phyloP scores from a whole-genome alignment of 1,284 basidiomycete species.

The Veloboletus limbatus region DNA sequence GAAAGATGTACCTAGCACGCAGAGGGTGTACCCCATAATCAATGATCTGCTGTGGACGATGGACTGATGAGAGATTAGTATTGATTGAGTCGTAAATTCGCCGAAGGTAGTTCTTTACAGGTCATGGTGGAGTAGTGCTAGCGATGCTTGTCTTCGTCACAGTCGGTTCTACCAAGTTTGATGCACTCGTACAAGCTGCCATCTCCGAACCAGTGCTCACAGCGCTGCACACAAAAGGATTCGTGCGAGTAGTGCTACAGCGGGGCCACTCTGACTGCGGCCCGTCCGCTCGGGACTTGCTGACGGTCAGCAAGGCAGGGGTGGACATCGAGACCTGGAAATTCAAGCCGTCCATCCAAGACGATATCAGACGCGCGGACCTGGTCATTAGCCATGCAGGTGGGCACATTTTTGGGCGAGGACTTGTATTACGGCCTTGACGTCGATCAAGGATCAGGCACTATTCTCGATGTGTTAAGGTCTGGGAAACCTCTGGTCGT shows the following conservation, averaged over 20 bases:
- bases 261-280: slow-evolving; percentile 55
- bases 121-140: not conserved
- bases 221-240: slow-evolving; percentile 53
- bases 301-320: slow-evolving; percentile 36
- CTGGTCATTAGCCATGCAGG: slow-evolving; percentile 92
- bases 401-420: slow-evolving; percentile 35
- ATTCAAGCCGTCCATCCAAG: slow-evolving; percentile 71
- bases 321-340: slow-evolving; percentile 63
- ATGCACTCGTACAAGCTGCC: slow-evolving; percentile 64
- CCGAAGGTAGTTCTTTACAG: too few relatives aligned
- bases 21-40: slow-evolving; percentile 43
- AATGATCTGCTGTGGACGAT: too few relatives aligned
- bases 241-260: slow-evolving; percentile 65
- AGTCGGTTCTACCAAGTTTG: slow-evolving; percentile 89
- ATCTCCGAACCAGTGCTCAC: slow-evolving; percentile 57
- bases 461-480: slow-evolving; percentile 86
- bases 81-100: slow-evolving; percentile 21
- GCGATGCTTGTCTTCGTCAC: slow-evolving; percentile 75
- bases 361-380: slow-evolving; percentile 64
- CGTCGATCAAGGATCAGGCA: slow-evolving; percentile 75
- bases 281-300: slow-evolving; percentile 19
- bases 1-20: slow-evolving; percentile 35
- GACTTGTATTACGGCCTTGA: slow-evolving; percentile 6
- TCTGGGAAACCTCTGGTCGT: slow-evolving; percentile 76
- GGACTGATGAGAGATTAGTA: not conserved